Base-by-base conservation (phyloP, 2,329 filamentous ascomycete species). In the Phaeosphaeria sp. region DNA sequence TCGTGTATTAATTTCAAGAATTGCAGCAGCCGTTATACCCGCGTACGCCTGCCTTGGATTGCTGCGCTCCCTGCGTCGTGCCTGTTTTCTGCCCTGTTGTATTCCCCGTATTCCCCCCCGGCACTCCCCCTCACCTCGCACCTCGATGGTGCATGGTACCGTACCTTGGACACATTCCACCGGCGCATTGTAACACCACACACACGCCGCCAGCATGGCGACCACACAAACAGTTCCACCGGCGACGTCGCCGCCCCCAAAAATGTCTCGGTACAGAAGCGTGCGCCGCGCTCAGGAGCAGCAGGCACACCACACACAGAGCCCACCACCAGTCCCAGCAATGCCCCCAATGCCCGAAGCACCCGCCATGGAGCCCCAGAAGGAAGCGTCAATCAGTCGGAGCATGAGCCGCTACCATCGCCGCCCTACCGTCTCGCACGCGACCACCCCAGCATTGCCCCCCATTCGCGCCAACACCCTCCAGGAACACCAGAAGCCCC, bases 221-320 rank as follows among this genome's bases (percentile, higher is more conserved):
- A 65, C 71, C 64, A 72, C 73, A 54, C 30, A 36, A 36, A 65
- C 64, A 57, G 60, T 70, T 45, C 57, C 63, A 51, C 61, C 71
- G 47, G 56, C 66, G 62, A 59, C 63, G 48, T 58, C 63, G 43
- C 45, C 64, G 56, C 51, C 66, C 53, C 70, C 74, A 51, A 86
- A 84, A 68, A 82, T 85, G 69, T 84, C 84, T 53, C 81, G 86
- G 43, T 88, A 88, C 74, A 80, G 85, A 62, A 86, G 84, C 27
- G 84, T 87, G 54, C 78, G 86, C 57, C 80, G 80, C 60, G 77
- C 77, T 21, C 75, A 78, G 53, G 71, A 78, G 56, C 68, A 75
- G 52, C 70, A 74, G 36, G 53, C 52, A 21, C 59, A 60, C 18
- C 58, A 49, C 43, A 63, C 67, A 21, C 61, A 61, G 20, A 24